Conservation (phyloP, 306 rosid species). For the Prunus mongolica region DNA sequence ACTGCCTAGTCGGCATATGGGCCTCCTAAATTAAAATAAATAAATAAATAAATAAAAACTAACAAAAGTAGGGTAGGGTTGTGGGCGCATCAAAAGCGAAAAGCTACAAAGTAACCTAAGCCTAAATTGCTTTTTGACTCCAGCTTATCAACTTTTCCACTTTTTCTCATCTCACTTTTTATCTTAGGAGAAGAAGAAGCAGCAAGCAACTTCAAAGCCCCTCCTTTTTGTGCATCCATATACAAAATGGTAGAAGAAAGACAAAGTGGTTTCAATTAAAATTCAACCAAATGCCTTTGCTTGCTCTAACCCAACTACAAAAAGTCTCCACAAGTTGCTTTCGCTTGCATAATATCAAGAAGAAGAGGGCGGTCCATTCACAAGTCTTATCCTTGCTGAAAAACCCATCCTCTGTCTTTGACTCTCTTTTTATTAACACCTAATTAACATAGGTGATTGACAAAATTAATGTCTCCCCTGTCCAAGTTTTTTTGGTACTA, state of each 20-base stretch:
- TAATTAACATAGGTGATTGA: neutral
- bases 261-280: neutral
- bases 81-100: constrained; percentile 14
- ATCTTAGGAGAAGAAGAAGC: neutral
- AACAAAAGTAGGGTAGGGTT: constrained; percentile 15
- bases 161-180: neutral
- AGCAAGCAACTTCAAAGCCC: no score
- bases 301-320: neutral
- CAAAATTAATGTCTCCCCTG: neutral
- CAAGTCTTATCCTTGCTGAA: neutral
- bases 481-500: no score
- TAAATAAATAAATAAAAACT: neutral
- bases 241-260: neutral
- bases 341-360: neutral
- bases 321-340: neutral
- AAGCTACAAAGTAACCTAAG: neutral
- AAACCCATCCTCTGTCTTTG: neutral
- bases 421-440: neutral
- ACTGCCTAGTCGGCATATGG: neutral
- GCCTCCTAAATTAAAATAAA: neutral
- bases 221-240: neutral
- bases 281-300: neutral
- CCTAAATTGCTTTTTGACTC: constrained; percentile 19
- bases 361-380: neutral
- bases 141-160: neutral